A percentile compares a stretch with the other conserved stretches of the same genome.
phyloP scores from a whole-genome alignment of 768 basidiomycete genomes.

The Phaeotremella fagi region DNA sequence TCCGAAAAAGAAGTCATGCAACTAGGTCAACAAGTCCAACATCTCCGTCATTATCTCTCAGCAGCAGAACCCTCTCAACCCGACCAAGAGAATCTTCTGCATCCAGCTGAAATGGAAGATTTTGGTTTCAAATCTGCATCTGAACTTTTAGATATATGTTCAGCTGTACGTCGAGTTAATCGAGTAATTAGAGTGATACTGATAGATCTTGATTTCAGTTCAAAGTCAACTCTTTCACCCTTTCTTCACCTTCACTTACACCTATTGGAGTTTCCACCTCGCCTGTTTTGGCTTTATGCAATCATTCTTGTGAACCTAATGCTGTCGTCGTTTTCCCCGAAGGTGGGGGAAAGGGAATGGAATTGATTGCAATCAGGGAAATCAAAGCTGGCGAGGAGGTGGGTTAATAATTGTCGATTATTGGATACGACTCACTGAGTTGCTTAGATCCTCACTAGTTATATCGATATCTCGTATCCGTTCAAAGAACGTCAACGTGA shows the following conservation, averaged over 20 bases:
- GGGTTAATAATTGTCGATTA: conserved; percentile 8
- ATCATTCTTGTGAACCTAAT: conserved; percentile 62
- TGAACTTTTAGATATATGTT: conserved; percentile 42
- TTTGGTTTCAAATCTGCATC: conserved; percentile 26
- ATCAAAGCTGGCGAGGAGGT: conserved; percentile 71
- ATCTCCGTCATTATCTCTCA: conserved; percentile 40
- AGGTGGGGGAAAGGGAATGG: conserved; percentile 53
- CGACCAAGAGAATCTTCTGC: neutral
- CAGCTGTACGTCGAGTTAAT: conserved; percentile 31
- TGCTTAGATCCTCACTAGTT: conserved; percentile 68
- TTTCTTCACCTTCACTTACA: conserved; percentile 69
- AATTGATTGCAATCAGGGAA: conserved; percentile 65
- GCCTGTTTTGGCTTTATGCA: conserved; percentile 71
- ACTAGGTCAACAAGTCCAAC: conserved; percentile 34
- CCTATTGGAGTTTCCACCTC: conserved; percentile 82
- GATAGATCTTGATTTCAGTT: conserved; percentile 56
- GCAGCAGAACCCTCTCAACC: conserved; percentile 14
- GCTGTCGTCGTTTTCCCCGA: conserved; percentile 87
- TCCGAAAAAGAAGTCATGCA: conserved; percentile 23
- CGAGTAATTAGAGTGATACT: neutral
- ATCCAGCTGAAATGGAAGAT: conserved; percentile 22
- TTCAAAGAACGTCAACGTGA: conserved; percentile 55
- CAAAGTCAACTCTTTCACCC: conserved; percentile 81
- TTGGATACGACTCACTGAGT: neutral
- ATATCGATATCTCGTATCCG: conserved; percentile 79